These are phyloP conservation scores for Kokia cookei DNA, from an alignment of 441 rosid species.

Conservation along the genomic window DNA sequence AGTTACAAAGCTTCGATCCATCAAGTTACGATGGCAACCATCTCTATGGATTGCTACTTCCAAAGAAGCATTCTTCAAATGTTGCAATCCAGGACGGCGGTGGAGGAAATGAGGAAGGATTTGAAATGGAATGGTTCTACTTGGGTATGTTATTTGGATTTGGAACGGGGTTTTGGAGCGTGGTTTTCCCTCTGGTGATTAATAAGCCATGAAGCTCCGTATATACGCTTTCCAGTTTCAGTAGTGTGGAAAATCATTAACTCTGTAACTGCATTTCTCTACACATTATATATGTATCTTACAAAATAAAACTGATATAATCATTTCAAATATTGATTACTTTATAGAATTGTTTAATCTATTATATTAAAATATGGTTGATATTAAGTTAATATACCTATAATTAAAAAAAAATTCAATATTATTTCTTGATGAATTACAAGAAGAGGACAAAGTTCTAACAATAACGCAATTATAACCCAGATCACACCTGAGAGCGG, in stretches of 20 bases:
- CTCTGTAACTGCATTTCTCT: not conserved
- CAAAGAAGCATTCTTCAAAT: not conserved
- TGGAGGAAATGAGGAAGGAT: not conserved
- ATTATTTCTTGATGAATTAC: too few species aligned
- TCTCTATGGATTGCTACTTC: conserved; percentile 21
- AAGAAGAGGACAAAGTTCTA: too few species aligned
- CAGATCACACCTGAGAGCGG: too few species aligned
- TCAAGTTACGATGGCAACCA: conserved; percentile 15
- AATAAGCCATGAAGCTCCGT: not conserved
- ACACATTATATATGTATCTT: not conserved
- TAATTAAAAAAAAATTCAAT: too few species aligned
- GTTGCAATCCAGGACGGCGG: not conserved
- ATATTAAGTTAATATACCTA: too few species aligned
- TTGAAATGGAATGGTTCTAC: not conserved
- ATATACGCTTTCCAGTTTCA: not conserved
- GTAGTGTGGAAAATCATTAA: not conserved
- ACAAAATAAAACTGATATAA: not conserved
- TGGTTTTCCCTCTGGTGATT: conserved; percentile 4
- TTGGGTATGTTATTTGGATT: conserved; percentile 6
- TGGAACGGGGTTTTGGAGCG: conserved; percentile 15
- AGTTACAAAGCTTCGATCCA: conserved; percentile 10
- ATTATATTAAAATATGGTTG: too few species aligned
- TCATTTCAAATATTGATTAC: too few species aligned
- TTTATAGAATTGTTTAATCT: too few species aligned
- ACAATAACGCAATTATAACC: too few species aligned